Conservation (phyloP, 495 filamentous ascomycete species). For the Hypoxylon subgilvum region DNA sequence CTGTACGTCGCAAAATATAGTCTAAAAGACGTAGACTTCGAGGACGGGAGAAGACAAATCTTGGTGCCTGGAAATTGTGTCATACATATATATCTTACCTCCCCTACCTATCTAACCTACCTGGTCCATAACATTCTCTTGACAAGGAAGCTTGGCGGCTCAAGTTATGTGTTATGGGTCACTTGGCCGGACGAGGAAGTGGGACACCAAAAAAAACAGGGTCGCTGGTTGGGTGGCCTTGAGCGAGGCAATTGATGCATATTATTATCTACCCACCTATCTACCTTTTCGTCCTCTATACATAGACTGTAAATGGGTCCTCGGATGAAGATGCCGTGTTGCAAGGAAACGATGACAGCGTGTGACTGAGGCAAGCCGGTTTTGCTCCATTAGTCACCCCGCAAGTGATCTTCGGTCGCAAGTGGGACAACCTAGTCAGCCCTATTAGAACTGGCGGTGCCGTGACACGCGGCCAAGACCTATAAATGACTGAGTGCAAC, state of each 20-base stretch:
- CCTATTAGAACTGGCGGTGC: constrained; percentile 33
- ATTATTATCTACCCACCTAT: constrained; percentile 18
- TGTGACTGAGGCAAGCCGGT: constrained; percentile 27
- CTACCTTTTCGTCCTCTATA: no score
- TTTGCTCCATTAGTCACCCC: constrained; percentile 34
- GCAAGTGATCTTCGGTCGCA: constrained; percentile 26
- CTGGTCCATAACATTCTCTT: no score
- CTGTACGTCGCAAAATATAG: background rate
- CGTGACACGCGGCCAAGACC: constrained; percentile 32
- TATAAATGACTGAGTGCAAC: background rate
- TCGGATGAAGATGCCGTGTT: constrained; percentile 7
- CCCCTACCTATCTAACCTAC: no score
- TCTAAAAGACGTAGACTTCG: constrained; percentile 1
- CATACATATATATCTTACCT: constrained; percentile 21
- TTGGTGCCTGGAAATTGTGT: constrained; percentile 23
- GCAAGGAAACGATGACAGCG: constrained; percentile 29
- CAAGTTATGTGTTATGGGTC: constrained; percentile 19
- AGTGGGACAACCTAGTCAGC: constrained; percentile 29
- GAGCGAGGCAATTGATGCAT: constrained; percentile 27
- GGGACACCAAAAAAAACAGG: no score
- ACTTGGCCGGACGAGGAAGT: constrained; percentile 19
- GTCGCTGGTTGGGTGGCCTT: constrained; percentile 18
- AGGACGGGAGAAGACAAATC: background rate
- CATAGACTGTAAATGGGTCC: constrained; percentile 21
- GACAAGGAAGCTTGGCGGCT: constrained; percentile 32